Evolutionary conservation across 78 protist species (phyloP).

Genomic region (Planoprotostelium fungivorum): DNA sequence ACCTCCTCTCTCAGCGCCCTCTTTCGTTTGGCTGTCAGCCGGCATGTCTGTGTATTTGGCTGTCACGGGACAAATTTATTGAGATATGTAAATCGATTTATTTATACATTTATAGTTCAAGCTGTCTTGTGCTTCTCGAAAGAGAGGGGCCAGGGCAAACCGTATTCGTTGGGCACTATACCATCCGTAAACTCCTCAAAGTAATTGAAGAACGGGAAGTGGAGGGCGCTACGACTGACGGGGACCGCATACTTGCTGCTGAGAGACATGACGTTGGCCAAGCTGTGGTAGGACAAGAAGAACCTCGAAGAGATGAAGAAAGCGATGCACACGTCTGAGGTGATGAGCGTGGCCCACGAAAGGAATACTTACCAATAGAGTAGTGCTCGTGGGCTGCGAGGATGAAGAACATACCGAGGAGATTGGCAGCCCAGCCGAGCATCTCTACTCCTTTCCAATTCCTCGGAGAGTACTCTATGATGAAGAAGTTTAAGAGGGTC

Average conservation of each 20-base stretch:
- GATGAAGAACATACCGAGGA: background rate
- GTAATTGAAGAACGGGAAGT: background rate
- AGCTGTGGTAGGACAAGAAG: background rate
- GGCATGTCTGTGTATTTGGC: no score
- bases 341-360: background rate
- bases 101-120: no score
- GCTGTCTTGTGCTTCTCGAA: no score
- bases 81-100: no score
- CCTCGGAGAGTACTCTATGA: background rate
- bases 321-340: background rate
- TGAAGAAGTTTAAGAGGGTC: background rate
- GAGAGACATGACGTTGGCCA: background rate
- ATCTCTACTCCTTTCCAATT: background rate
- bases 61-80: no score
- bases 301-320: background rate
- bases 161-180: background rate
- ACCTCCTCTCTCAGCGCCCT: no score
- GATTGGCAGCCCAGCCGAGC: background rate
- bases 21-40: no score
- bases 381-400: background rate
- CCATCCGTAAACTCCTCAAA: background rate
- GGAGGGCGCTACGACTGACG: background rate
- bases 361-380: background rate
- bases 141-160: background rate
- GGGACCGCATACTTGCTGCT: background rate